A percentile compares a stretch with the other conserved stretches of the same genome.
These are phyloP conservation scores for Metschnikowia lochheadii DNA, from an alignment of 805 yeast genomes.

Conservation along the genomic window DNA sequence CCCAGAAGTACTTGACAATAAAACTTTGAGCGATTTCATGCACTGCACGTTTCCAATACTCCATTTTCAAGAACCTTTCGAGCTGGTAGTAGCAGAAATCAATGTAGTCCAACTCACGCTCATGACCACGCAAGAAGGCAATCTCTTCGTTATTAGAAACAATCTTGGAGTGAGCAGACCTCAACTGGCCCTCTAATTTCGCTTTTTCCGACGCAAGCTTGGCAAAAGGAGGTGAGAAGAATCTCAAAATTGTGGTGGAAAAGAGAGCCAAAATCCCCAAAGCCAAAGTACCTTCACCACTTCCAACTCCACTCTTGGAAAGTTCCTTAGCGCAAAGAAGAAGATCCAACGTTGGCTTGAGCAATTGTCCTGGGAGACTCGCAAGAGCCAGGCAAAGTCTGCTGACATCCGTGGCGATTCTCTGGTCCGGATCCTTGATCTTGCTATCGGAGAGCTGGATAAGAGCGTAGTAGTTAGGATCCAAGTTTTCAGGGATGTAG, in stretches of 20 bases:
- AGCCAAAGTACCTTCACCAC: slow-evolving; percentile 74
- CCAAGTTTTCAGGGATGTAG: slow-evolving; percentile 66
- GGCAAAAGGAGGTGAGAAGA: slow-evolving; percentile 89
- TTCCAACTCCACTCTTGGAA: slow-evolving; percentile 58
- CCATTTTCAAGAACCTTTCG: slow-evolving; percentile 71
- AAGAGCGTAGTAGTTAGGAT: slow-evolving; percentile 70
- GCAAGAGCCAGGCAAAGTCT: slow-evolving; percentile 70
- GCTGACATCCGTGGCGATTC: slow-evolving; percentile 76
- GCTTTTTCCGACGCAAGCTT: slow-evolving; percentile 72
- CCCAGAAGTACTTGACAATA: slow-evolving; percentile 89
- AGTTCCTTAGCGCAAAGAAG: slow-evolving; percentile 76
- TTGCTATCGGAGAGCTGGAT: slow-evolving; percentile 51
- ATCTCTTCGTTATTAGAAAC: slow-evolving; percentile 81
- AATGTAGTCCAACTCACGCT: slow-evolving; percentile 68
- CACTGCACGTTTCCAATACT: slow-evolving; percentile 67
- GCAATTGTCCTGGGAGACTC: slow-evolving; percentile 72
- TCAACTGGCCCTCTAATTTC: slow-evolving; percentile 76
- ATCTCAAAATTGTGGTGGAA: slow-evolving; percentile 67
- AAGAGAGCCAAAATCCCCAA: slow-evolving; percentile 77
- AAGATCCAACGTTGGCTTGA: slow-evolving; percentile 80
- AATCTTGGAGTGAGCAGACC: slow-evolving; percentile 77
- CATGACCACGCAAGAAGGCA: slow-evolving; percentile 78
- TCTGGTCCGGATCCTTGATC: slow-evolving; percentile 74
- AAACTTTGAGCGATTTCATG: slow-evolving; percentile 86
- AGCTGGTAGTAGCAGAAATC: slow-evolving; percentile 80